Evolutionary conservation across 352 stramenopile genomes (phyloP).

Genomic region (Pythium brachiatum): DNA sequence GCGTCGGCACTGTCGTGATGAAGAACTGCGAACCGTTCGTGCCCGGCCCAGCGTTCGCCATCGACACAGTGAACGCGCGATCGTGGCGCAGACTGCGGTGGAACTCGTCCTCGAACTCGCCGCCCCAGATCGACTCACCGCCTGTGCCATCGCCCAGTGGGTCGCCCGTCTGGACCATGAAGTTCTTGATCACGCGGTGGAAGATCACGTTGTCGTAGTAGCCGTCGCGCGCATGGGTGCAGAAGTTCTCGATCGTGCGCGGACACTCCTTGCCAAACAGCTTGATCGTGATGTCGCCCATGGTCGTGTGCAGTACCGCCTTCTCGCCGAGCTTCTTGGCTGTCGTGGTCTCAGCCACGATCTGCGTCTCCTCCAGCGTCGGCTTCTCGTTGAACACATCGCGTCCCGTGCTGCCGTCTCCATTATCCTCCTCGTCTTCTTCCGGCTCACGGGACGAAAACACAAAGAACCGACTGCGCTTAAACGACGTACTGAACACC

Average conservation of each 20-base stretch:
- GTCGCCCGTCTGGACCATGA: conserved; percentile 98
- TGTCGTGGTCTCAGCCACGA: conserved; percentile 73
- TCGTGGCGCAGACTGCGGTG: conserved; percentile 93
- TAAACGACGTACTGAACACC: conserved; percentile 87
- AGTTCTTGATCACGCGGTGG: conserved; percentile 99
- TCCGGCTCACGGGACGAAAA: conserved; percentile 95
- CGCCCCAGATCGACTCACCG: conserved; percentile 98
- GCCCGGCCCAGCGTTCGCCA: conserved; percentile 93
- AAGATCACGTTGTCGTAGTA: conserved; percentile 99
- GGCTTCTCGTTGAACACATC: conserved; percentile 99
- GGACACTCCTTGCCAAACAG: conserved; percentile 95
- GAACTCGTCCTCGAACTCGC: conserved; percentile 99
- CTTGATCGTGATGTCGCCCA: conserved; percentile 98
- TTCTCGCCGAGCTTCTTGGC: conserved; percentile 65
- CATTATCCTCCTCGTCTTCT: conserved; percentile 57
- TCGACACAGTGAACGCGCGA: conserved; percentile 97
- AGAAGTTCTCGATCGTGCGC: conserved; percentile 98
- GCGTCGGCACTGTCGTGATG: conserved; percentile 97
- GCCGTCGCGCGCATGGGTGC: conserved; percentile 92
- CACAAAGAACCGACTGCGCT: conserved; percentile 95
- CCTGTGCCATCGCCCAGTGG: conserved; percentile 96
- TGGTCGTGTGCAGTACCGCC: conserved; percentile 96
- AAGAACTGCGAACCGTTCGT: conserved; percentile 96
- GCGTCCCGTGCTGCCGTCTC: conserved; percentile 41
- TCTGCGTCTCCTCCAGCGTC: conserved; percentile 90